Conservation (phyloP, 257 asterid genomes). For the Primulina tabacum region DNA sequence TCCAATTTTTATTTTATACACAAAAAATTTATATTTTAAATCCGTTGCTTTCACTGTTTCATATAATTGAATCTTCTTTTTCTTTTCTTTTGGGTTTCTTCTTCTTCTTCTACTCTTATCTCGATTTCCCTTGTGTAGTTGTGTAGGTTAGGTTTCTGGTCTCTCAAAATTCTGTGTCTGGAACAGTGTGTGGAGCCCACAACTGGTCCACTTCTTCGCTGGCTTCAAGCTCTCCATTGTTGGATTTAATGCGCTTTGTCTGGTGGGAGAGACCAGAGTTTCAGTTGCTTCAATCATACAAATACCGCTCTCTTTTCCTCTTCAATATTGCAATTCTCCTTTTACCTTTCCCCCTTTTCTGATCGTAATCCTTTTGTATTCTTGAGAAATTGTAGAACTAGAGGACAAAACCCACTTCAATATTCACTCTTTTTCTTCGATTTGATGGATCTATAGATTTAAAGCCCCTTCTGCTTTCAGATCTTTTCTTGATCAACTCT, state of each 20-base stretch:
- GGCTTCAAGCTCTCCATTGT: conserved; percentile 47
- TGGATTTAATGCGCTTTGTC: conserved; percentile 51
- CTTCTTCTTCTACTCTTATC: neutral
- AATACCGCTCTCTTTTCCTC: conserved; percentile 18
- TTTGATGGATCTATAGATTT: conserved; percentile 44
- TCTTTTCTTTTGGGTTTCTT: too few relatives aligned
- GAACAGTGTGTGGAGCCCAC: conserved; percentile 39
- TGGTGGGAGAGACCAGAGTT: conserved; percentile 38
- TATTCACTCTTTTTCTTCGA: conserved; percentile 20
- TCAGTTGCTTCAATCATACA: conserved; percentile 32
- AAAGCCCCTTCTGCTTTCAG: conserved; percentile 31
- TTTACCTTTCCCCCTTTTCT: conserved; percentile 7
- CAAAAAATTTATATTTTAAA: too few relatives aligned
- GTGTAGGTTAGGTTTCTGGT: neutral
- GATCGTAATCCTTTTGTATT: conserved; percentile 16
- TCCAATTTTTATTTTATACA: too few relatives aligned
- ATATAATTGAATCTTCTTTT: too few relatives aligned
- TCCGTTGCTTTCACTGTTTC: too few relatives aligned
- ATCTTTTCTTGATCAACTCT: conserved; percentile 25
- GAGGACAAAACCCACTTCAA: conserved; percentile 17
- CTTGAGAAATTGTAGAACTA: neutral
- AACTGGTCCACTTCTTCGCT: conserved; percentile 45
- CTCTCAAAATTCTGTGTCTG: neutral
- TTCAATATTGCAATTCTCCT: conserved; percentile 11
- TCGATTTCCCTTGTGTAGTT: neutral